These are phyloP conservation scores for Rosa hybrid DNA, from an alignment of 331 rosid species.

Conservation along the genomic window DNA sequence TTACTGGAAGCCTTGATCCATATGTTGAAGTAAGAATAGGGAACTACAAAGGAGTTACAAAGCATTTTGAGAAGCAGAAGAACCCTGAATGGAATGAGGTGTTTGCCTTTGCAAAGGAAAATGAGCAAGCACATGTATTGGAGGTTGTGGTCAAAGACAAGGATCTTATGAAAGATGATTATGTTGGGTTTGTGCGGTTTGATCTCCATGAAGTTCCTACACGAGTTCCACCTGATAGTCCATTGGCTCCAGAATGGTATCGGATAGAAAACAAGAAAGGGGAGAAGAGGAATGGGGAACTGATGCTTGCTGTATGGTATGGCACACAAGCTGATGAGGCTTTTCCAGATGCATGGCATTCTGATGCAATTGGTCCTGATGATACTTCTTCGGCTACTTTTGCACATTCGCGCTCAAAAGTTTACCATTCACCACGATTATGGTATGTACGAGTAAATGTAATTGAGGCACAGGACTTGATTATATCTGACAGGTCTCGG, in stretches of 20 bases:
- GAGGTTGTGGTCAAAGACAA: conserved; percentile 80
- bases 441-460: conserved; percentile 82
- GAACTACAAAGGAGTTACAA: conserved; percentile 77
- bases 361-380: conserved; percentile 67
- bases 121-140: conserved; percentile 52
- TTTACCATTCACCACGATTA: conserved; percentile 86
- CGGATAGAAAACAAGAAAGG: conserved; percentile 64
- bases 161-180: conserved; percentile 59
- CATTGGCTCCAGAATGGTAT: conserved; percentile 98
- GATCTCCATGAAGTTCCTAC: conserved; percentile 69
- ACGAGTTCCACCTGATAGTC: conserved; percentile 89
- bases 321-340: conserved; percentile 99
- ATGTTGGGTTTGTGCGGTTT: conserved; percentile 56
- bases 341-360: conserved; percentile 97
- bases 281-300: conserved; percentile 66
- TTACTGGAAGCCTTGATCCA: conserved; percentile 83
- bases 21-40: conserved; percentile 87
- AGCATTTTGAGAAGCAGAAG: conserved; percentile 63
- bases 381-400: conserved; percentile 43
- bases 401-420: conserved; percentile 70
- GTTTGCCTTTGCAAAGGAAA: conserved; percentile 80
- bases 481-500: conserved; percentile 56
- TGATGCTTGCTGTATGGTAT: conserved; percentile 94
- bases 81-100: conserved; percentile 95
- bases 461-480: conserved; percentile 86